Evolutionary conservation across 2,329 filamentous ascomycete species (phyloP).

Genomic region (Pestalotiopsis sp.): DNA sequence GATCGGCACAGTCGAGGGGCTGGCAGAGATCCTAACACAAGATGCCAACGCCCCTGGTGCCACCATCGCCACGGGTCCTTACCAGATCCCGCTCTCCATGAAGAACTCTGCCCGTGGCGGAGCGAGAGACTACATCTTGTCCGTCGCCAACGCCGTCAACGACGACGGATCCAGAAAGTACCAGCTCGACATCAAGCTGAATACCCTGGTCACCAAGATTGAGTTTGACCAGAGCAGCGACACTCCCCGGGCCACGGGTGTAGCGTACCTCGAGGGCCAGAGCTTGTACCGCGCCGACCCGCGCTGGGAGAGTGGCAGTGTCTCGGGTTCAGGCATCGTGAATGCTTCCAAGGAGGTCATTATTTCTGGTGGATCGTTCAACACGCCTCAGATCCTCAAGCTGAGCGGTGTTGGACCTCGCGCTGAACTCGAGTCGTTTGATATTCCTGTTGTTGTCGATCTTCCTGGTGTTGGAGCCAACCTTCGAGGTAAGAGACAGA

Average conservation of each 20-base stretch:
- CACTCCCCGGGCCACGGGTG: not conserved
- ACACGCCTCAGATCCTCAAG: constrained; percentile 55
- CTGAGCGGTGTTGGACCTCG: constrained; percentile 49
- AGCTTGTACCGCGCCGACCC: constrained; percentile 10
- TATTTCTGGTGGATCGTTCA: constrained; percentile 54
- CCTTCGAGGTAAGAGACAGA: constrained; percentile 40
- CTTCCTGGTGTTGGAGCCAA: constrained; percentile 62
- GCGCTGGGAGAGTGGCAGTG: constrained; percentile 20
- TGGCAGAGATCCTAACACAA: constrained; percentile 15
- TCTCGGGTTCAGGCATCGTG: constrained; percentile 34
- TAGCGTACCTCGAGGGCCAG: constrained; percentile 9
- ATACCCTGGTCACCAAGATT: constrained; percentile 26
- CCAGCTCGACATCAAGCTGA: constrained; percentile 35
- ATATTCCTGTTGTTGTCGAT: constrained; percentile 47
- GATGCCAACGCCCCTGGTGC: constrained; percentile 12
- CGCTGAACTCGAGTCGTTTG: constrained; percentile 36
- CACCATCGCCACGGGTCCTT: constrained; percentile 2
- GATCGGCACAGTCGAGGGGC: constrained; percentile 21
- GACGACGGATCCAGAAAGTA: constrained; percentile 45
- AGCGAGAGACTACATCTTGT: constrained; percentile 53
- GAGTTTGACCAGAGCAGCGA: constrained; percentile 3
- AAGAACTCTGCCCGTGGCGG: constrained; percentile 45
- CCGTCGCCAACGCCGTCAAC: constrained; percentile 49
- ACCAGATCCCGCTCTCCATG: constrained; percentile 56
- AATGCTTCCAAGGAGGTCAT: constrained; percentile 50